These are phyloP conservation scores for Suillus sp. DNA, from an alignment of 768 basidiomycete genomes.

Conservation along the genomic window DNA sequence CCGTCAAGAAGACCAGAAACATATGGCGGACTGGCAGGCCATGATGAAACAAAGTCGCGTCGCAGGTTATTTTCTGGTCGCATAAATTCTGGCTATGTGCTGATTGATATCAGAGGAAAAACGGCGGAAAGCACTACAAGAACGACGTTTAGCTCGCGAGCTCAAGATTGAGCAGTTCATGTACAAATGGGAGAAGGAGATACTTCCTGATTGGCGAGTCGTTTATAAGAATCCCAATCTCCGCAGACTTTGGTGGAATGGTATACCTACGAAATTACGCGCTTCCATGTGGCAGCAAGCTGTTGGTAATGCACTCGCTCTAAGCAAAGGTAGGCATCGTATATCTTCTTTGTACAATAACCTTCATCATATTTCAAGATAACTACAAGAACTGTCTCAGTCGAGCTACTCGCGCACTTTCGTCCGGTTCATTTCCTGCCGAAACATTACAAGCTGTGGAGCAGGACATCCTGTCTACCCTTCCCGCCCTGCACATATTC, in stretches of 20 bases:
- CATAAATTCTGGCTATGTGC: slow-evolving; percentile 5
- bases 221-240: slow-evolving; percentile 66
- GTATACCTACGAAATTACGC: slow-evolving; percentile 81
- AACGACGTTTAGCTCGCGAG: slow-evolving; percentile 65
- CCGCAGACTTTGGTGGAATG: slow-evolving; percentile 83
- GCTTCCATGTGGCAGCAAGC: slow-evolving; percentile 82
- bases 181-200: slow-evolving; percentile 73
- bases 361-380: slow-evolving; percentile 44
- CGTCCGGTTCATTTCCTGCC: slow-evolving; percentile 65
- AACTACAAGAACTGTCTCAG: slow-evolving; percentile 70
- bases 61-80: slow-evolving; percentile 53
- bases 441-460: slow-evolving; percentile 67
- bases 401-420: slow-evolving; percentile 71
- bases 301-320: slow-evolving; percentile 79
- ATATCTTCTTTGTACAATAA: not conserved
- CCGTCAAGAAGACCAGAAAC: slow-evolving; percentile 76
- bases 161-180: slow-evolving; percentile 69
- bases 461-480: slow-evolving; percentile 69
- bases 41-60: slow-evolving; percentile 85
- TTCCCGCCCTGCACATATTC: slow-evolving; percentile 82
- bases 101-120: slow-evolving; percentile 59
- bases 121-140: slow-evolving; percentile 60
- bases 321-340: slow-evolving; percentile 69
- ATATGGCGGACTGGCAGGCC: slow-evolving; percentile 80
- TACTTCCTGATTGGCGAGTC: slow-evolving; percentile 81